Evolutionary conservation across 2,329 filamentous ascomycete species (phyloP).

Genomic region (Knufia fluminis): DNA sequence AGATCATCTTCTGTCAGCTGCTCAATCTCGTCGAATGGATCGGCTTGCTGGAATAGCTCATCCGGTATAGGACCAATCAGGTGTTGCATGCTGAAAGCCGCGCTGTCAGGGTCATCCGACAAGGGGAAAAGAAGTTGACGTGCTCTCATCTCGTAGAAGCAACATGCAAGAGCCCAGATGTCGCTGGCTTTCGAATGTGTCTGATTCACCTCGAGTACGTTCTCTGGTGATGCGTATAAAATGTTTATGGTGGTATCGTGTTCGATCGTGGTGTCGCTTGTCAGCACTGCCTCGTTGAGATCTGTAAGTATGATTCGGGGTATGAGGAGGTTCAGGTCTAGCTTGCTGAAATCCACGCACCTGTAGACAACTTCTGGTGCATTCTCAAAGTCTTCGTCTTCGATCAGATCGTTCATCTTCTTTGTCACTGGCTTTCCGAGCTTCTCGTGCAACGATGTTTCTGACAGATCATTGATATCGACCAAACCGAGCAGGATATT

Average conservation of each 20-base stretch:
- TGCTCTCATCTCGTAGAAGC: not conserved
- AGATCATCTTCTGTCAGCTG: no score
- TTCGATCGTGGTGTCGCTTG: not conserved
- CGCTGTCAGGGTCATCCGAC: no score
- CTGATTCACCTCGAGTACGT: no score
- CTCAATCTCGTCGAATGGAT: no score
- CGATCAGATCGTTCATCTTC: not conserved
- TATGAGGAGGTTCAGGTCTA: not conserved
- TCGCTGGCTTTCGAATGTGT: constrained; percentile 4
- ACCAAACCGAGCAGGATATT: not conserved
- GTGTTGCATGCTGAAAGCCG: not conserved
- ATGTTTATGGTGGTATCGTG: not conserved
- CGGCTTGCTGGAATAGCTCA: no score
- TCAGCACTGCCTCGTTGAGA: not conserved
- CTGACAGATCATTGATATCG: not conserved
- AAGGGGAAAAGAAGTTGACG: no score
- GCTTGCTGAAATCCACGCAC: not conserved
- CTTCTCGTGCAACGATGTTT: not conserved
- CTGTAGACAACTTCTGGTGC: not conserved
- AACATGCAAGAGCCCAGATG: not conserved
- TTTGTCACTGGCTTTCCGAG: not conserved
- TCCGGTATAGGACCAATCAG: not conserved
- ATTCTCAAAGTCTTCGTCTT: not conserved
- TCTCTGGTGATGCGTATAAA: not conserved
- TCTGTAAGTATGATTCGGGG: not conserved